phyloP scores from a whole-genome alignment of 2,329 filamentous ascomycete genomes.

The Colletotrichum eremochloae region DNA sequence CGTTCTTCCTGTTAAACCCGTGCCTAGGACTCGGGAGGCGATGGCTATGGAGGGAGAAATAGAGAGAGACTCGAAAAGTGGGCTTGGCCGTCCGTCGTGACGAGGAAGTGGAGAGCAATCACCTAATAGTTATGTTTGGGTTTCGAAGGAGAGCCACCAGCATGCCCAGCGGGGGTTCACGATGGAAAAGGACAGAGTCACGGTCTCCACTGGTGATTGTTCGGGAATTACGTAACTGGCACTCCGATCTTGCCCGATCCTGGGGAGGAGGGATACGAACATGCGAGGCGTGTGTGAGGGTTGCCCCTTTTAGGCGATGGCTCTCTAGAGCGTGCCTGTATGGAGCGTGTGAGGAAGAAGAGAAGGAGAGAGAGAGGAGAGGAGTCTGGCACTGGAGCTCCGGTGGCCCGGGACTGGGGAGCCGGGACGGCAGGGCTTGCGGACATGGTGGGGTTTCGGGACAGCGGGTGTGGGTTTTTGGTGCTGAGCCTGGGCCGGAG shows the following conservation, averaged over 20 bases:
- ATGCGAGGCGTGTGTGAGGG: conserved; percentile 1
- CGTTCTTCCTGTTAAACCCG: not conserved
- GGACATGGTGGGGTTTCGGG: conserved; percentile 1
- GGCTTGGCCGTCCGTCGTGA: not conserved
- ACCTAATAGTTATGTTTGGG: conserved; percentile 2
- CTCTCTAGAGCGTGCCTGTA: not conserved
- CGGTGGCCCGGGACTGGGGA: not conserved
- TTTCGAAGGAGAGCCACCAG: not conserved
- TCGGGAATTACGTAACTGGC: conserved; percentile 37
- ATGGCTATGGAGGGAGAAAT: too few species aligned
- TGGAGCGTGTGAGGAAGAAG: too few species aligned
- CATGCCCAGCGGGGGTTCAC: not conserved
- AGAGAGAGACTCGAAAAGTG: not conserved
- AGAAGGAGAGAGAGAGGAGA: not conserved
- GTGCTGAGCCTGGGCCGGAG: not conserved
- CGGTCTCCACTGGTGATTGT: conserved; percentile 14
- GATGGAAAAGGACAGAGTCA: conserved; percentile 4
- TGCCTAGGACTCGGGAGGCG: not conserved
- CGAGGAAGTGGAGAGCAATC: conserved; percentile 4
- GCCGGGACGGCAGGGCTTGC: not conserved
- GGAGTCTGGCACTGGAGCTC: not conserved
- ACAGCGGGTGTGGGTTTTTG: not conserved
- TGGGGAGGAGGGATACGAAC: not conserved
- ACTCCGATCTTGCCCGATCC: conserved; percentile 2
- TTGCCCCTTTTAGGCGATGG: not conserved